A percentile compares a stretch with the other conserved stretches of the same genome.
Conservation (phyloP, 2,329 filamentous ascomycete genomes). For the Exophiala aquamarina region DNA sequence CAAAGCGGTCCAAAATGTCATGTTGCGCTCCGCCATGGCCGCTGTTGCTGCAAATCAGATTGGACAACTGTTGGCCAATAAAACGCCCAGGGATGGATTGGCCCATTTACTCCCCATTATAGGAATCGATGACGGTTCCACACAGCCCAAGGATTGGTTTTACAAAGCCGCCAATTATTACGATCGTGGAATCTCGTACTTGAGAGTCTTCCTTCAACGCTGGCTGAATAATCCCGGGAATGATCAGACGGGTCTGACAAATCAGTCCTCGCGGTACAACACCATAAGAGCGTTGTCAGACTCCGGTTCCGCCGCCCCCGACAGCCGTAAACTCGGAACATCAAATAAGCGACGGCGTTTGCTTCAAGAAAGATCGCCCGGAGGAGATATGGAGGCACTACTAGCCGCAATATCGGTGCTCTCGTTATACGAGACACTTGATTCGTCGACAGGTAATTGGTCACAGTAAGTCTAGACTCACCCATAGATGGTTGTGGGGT, state of each 20-base stretch:
- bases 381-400: constrained; percentile 56
- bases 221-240: constrained; percentile 31
- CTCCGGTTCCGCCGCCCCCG: not conserved
- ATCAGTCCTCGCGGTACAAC: constrained; percentile 17
- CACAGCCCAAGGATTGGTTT: constrained; percentile 53
- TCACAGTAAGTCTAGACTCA: constrained; percentile 38
- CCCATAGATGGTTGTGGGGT: too few species aligned
- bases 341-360: constrained; percentile 41
- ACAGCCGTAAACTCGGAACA: not conserved
- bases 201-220: constrained; percentile 41
- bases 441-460: constrained; percentile 64
- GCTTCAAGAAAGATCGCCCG: constrained; percentile 12
- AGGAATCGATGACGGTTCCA: constrained; percentile 9
- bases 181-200: constrained; percentile 56
- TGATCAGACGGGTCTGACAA: constrained; percentile 16
- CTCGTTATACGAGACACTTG: constrained; percentile 68
- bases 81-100: constrained; percentile 15
- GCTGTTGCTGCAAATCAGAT: constrained; percentile 43
- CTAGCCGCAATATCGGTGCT: constrained; percentile 66
- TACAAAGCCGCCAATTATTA: constrained; percentile 63
- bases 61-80: constrained; percentile 21
- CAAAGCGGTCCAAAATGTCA: constrained; percentile 36
- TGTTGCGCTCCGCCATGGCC: constrained; percentile 38
- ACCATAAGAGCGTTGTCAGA: constrained; percentile 12
- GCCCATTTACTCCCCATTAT: constrained; percentile 21